A percentile compares a stretch with the other conserved stretches of the same genome.
Conservation (phyloP, 192 early-diverging fungal species). For the Coemansia sp. region DNA sequence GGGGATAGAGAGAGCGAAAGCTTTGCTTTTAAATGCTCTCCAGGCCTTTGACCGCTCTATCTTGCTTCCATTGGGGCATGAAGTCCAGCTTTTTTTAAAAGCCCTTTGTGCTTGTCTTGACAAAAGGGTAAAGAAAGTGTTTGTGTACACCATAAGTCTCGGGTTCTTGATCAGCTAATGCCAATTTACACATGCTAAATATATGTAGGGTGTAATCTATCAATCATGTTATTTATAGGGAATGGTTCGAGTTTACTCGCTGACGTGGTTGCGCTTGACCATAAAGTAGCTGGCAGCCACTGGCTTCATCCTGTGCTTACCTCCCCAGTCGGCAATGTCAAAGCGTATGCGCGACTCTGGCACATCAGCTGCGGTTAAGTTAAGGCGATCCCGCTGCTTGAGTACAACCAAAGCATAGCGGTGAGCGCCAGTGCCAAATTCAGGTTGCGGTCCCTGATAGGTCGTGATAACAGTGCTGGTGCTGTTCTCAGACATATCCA, state of each 20-base stretch:
- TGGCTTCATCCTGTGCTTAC: conserved; percentile 24
- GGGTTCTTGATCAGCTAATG: too few species aligned
- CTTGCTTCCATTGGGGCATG: too few species aligned
- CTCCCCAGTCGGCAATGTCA: conserved; percentile 30
- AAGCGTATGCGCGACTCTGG: conserved; percentile 37
- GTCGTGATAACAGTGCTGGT: conserved; percentile 18
- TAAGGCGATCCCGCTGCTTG: conserved; percentile 18
- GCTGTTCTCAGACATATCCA: conserved; percentile 12
- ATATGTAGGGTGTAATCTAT: background rate
- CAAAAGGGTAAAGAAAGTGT: too few species aligned
- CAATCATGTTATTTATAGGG: background rate
- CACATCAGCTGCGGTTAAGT: conserved; percentile 9
- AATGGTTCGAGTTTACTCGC: background rate
- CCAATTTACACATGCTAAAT: too few species aligned
- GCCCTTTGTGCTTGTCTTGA: too few species aligned
- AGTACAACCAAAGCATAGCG: conserved; percentile 31
- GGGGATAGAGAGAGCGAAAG: too few species aligned
- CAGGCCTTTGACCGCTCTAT: too few species aligned
- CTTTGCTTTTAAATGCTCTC: too few species aligned
- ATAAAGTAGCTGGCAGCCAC: conserved; percentile 40
- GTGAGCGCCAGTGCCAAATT: conserved; percentile 27
- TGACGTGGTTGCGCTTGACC: conserved; percentile 28
- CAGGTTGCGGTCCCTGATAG: conserved; percentile 22
- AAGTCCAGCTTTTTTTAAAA: too few species aligned
- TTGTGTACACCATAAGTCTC: too few species aligned